Percentiles rank a stretch among this genome's conserved stretches.
Conservation (phyloP, 306 rosid species). For the Lathyrus tuberosus region DNA sequence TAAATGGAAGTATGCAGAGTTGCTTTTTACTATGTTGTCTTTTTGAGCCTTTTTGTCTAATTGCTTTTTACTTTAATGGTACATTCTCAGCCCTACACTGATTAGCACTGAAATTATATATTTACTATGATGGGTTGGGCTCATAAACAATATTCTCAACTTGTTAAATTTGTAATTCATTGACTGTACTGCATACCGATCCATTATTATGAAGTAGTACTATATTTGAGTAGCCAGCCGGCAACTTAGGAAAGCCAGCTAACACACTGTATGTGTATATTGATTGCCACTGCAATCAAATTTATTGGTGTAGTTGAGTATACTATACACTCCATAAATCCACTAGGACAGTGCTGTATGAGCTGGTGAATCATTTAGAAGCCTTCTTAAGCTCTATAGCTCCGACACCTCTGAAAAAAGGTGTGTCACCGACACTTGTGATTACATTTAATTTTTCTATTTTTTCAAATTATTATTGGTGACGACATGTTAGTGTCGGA, state of each 20-base stretch:
- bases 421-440: too few relatives aligned
- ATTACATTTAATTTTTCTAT: too few relatives aligned
- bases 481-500: too few relatives aligned
- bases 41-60: constrained; percentile 33
- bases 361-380: not conserved
- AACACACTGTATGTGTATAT: constrained; percentile 17
- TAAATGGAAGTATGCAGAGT: constrained; percentile 6
- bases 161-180: constrained; percentile 27
- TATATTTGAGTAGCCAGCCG: not conserved
- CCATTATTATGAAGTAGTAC: not conserved
- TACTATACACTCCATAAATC: constrained; percentile 12
- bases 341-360: not conserved
- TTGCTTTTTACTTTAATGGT: constrained; percentile 13
- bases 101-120: constrained; percentile 1
- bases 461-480: too few relatives aligned
- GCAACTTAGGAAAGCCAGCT: constrained; percentile 23
- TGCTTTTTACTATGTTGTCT: constrained; percentile 19
- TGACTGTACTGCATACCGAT: constrained; percentile 13
- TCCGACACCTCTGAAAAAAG: too few relatives aligned
- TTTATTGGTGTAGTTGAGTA: constrained; percentile 31
- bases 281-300: constrained; percentile 2
- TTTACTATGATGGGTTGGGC: constrained; percentile 5
- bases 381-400: too few relatives aligned
- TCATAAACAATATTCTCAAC: constrained; percentile 24
- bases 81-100: constrained; percentile 26